Base-by-base conservation (phyloP, 1,284 basidiomycete species). In the Pseudozyma thailandica region DNA sequence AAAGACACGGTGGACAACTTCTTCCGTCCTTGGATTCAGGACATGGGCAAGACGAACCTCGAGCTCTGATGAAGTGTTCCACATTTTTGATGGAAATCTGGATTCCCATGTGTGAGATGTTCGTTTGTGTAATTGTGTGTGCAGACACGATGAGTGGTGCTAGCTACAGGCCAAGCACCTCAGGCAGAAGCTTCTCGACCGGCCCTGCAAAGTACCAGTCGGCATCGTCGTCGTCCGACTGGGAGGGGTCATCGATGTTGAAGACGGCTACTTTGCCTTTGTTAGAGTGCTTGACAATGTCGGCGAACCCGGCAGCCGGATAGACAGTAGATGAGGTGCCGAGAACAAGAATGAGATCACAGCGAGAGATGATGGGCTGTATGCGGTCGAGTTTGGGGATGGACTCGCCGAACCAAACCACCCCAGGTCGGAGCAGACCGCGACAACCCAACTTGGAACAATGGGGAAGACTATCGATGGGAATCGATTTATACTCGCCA, bases 351-450 rank as follows among this genome's bases (percentile, higher is more conserved):
- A 87, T 87, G 33, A 90, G 72, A 81, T 90, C 88, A 3, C 88
- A 88, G 30, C 84, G 64, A 2, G 83, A 77, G 6, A 89, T 85
- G 10, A 87, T 44, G 6, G 81, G 57, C 31, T 86, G 82, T 41
- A 89, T 88, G 26, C 80, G 46, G 26, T 62, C 48, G 52, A 25
- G 56, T 10, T 52, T 48, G 8, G 74, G 73, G 27, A 77, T 77
- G n/a, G 63, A 58, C 47, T 77, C 89, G 6, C 86, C 88, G 73
- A 90, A 90, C 89, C 88, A 90, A 0, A 90, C 88, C 0, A 90
- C 88, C 2, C 86, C 88, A 3, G 89, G 89, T 23, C 89, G 84
- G 1, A 86, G 84, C 7, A 90, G 84, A 0, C 82, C 84, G 2
- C 84, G 84, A 65, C 88, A 89, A 10, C 30, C 41, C 4, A 42